phyloP scores from a whole-genome alignment of 2,329 filamentous ascomycete genomes.

The Xylaria sp. region DNA sequence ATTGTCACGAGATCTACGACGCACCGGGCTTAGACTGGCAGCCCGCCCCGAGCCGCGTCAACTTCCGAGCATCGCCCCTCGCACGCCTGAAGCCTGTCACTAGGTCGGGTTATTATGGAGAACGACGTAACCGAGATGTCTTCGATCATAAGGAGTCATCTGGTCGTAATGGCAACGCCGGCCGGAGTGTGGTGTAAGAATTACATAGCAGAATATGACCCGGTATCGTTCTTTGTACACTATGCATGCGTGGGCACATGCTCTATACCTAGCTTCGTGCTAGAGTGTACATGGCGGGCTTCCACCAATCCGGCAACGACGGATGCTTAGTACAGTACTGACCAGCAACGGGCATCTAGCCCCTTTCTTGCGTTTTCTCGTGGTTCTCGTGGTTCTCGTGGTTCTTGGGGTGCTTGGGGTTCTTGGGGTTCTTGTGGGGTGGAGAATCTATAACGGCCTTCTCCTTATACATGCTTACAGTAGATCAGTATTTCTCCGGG shows the following conservation, averaged over 20 bases:
- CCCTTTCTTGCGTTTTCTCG: background rate
- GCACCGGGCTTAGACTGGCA: background rate
- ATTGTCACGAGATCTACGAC: slow-evolving; percentile 24
- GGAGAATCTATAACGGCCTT: background rate
- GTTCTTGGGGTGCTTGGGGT: too few relatives aligned
- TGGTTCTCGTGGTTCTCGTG: too few relatives aligned
- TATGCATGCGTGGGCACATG: too few relatives aligned
- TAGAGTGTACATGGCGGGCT: background rate
- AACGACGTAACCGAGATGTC: background rate
- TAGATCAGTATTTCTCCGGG: too few relatives aligned
- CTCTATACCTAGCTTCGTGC: too few relatives aligned
- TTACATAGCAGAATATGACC: slow-evolving; percentile 17
- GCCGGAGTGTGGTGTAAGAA: slow-evolving; percentile 15
- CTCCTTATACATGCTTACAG: too few relatives aligned
- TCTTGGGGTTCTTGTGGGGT: background rate
- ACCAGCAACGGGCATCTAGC: background rate
- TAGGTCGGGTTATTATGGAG: slow-evolving; percentile 7
- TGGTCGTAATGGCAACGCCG: slow-evolving; percentile 2
- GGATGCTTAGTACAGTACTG: too few relatives aligned
- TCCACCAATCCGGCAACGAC: slow-evolving; percentile 14
- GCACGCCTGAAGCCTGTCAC: too few relatives aligned
- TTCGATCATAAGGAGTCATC: background rate
- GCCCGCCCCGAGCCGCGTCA: too few relatives aligned
- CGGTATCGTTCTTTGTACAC: too few relatives aligned
- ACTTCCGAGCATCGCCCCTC: too few relatives aligned